phyloP scores from a whole-genome alignment of 2,329 filamentous ascomycete genomes.

The Colletotrichum sp. region DNA sequence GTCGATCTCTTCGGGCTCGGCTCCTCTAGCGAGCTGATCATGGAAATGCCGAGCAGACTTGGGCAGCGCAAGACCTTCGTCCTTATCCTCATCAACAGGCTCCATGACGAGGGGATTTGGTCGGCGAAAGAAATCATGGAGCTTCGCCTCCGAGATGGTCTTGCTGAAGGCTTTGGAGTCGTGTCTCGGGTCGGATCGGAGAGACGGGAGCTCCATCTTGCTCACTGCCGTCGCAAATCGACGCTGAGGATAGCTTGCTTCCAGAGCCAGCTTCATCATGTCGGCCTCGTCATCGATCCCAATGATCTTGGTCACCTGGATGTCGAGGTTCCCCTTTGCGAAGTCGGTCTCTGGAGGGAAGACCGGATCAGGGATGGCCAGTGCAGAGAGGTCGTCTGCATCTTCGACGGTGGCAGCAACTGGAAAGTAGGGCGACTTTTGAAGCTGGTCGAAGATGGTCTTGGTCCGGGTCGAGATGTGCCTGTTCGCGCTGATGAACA shows the following conservation, averaged over 20 bases:
- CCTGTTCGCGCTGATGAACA: not conserved
- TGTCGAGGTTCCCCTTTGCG: not conserved
- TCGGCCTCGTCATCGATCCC: not conserved
- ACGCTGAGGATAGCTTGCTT: not conserved
- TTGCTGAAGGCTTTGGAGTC: not conserved
- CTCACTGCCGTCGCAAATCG: not conserved
- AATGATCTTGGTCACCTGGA: not conserved
- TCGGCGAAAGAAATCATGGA: not conserved
- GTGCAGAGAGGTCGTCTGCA: not conserved
- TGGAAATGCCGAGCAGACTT: conserved; percentile 1
- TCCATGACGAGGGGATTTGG: conserved; percentile 5
- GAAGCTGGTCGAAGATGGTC: not conserved
- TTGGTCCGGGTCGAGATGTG: not conserved
- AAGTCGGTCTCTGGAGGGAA: not conserved
- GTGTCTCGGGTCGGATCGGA: not conserved
- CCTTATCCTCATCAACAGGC: conserved; percentile 13
- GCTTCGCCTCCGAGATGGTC: not conserved
- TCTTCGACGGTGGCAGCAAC: not conserved
- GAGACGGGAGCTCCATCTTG: conserved; percentile 6
- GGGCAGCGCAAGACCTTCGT: conserved; percentile 17
- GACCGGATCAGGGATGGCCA: not conserved
- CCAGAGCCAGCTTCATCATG: not conserved
- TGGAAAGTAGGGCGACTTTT: not conserved
- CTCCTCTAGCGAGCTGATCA: not conserved
- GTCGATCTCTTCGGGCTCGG: conserved; percentile 4